Evolutionary conservation across 345 rosid species (phyloP).

Genomic region (Salix caprea): DNA sequence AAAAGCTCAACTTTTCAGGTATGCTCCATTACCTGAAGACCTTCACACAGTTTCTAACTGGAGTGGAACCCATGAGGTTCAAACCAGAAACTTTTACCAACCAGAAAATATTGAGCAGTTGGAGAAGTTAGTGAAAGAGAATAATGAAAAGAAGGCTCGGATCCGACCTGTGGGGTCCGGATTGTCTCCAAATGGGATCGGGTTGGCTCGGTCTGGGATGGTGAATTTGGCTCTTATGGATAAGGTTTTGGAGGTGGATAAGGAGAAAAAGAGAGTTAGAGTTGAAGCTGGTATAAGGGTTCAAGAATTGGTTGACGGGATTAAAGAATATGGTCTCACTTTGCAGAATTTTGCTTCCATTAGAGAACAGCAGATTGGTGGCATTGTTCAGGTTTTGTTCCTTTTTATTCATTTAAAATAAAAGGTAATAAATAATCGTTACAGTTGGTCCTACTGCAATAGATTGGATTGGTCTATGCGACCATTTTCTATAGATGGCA

Average conservation of each 20-base stretch:
- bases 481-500: no score
- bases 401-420: background rate
- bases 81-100: slow-evolving; percentile 77
- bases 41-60: slow-evolving; percentile 92
- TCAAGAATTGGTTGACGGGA: slow-evolving; percentile 81
- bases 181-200: slow-evolving; percentile 86
- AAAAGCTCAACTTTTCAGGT: slow-evolving; percentile 82
- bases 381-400: slow-evolving; percentile 76
- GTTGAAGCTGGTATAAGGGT: slow-evolving; percentile 93
- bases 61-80: slow-evolving; percentile 99
- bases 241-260: slow-evolving; percentile 72
- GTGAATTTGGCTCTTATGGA: slow-evolving; percentile 87
- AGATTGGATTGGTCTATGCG: no score
- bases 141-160: slow-evolving; percentile 49
- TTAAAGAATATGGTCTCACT: slow-evolving; percentile 71
- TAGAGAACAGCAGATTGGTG: slow-evolving; percentile 98
- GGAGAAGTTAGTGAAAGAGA: slow-evolving; percentile 60
- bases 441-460: no score
- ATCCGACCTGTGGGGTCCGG: slow-evolving; percentile 95
- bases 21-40: slow-evolving; percentile 89
- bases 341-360: slow-evolving; percentile 94
- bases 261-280: slow-evolving; percentile 68
- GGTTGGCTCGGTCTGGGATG: slow-evolving; percentile 84
- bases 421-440: no score
- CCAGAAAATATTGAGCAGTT: slow-evolving; percentile 67